phyloP scores from a whole-genome alignment of 768 basidiomycete species.

The Chlorophyllum brunneum region DNA sequence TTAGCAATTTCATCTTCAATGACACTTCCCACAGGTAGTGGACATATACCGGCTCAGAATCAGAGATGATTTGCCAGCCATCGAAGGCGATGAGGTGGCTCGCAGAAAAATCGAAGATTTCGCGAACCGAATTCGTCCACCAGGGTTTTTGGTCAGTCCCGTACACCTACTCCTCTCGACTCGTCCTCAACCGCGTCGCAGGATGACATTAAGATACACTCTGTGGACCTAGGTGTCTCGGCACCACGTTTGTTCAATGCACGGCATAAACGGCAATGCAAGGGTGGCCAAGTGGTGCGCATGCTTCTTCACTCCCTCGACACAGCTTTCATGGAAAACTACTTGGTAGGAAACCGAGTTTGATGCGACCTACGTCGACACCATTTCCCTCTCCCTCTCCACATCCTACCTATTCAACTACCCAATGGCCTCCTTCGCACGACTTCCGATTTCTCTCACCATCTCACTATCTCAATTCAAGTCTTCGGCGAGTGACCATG shows the following conservation, averaged over 20 bases:
- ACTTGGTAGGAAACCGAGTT: conserved; percentile 68
- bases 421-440: conserved; percentile 77
- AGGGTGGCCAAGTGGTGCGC: conserved; percentile 17
- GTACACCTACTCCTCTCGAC: conserved; percentile 2
- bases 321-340: conserved; percentile 8
- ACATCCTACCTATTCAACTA: conserved; percentile 85
- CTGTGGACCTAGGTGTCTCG: conserved; percentile 75
- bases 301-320: conserved; percentile 9
- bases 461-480: conserved; percentile 75
- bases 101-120: conserved; percentile 76
- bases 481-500: conserved; percentile 46
- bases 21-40: conserved; percentile 43
- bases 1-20: conserved; percentile 9
- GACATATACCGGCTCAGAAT: conserved; percentile 77
- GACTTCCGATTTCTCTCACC: conserved; percentile 77
- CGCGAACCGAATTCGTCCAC: conserved; percentile 73
- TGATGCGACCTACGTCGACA: conserved; percentile 81
- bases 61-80: conserved; percentile 61
- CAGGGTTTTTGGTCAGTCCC: conserved; percentile 57
- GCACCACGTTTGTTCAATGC: conserved; percentile 80
- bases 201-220: conserved; percentile 86
- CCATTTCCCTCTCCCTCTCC: conserved; percentile 76
- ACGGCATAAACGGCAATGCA: conserved; percentile 31
- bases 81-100: conserved; percentile 81
- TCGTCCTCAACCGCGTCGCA: conserved; percentile 24